Evolutionary conservation across 2,329 filamentous ascomycete genomes (phyloP), one percentile per base, ranked within the genome.

Genomic region (Pyrenophora seminiperda): DNA sequence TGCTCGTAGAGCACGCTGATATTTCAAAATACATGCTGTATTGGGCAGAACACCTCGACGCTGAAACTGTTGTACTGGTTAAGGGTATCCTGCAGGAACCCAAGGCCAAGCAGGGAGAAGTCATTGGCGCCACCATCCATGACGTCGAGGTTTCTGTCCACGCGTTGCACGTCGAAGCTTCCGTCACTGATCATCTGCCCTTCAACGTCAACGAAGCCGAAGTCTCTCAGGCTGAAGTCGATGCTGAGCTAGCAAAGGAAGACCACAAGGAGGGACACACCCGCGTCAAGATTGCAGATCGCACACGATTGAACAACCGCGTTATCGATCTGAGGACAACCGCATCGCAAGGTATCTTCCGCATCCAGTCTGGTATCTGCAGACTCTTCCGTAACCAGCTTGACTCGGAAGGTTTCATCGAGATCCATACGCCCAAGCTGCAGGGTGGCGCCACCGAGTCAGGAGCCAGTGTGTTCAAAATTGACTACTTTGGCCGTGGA

Each of bases 381-480:
- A 88, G 88, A 62, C 80, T 89, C 19, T 97, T 96, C 81, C 88
- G 92, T 40, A 75, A 81, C 7, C 85, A 87, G 2, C 81, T 97
- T 1, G 88, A 93, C 59, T 79, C 81, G 2, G 79, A 87, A 56
- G 87, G 85, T 13, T 97, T 97, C 70, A 87, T 96, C 51, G 92
- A 97, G 73, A 96, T 97, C 53, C 91, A 96, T 70, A 96, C 91
- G 0, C 92, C 92, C 2, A 97, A 96, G 75, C 79, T 97, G 34
- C 91, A 96, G 77, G 90, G 90, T 1, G 87, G 89, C 10, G 92
- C 92, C 1, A 96, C 92, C 1, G 92, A 97, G 73, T 96, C 90
- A 38, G 92, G 92, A 38, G 87, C 92, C 11, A 91, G 90, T 57
- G 92, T 97, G 4, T 97, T 97, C 79, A 86, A 90, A 70, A 84